Evolutionary conservation across 2,329 filamentous ascomycete genomes (phyloP).

Genomic region (Ambrosiella beaveri): DNA sequence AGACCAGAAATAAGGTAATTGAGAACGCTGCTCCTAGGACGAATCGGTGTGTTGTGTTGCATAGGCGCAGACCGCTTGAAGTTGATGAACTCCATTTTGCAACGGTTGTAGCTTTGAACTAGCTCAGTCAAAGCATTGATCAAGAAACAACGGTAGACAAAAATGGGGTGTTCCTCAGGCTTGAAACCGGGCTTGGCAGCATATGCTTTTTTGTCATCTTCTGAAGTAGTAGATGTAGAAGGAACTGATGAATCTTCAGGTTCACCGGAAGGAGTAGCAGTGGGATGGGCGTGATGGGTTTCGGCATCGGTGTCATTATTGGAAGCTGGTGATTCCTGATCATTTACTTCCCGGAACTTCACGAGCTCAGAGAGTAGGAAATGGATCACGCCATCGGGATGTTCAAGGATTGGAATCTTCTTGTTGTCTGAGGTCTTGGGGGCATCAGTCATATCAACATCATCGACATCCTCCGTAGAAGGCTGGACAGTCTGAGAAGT

Average conservation of each 20-base stretch:
- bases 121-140: slow-evolving; percentile 84
- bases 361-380: slow-evolving; percentile 85
- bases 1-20: slow-evolving; percentile 85
- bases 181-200: slow-evolving; percentile 62
- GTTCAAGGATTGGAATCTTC: slow-evolving; percentile 61
- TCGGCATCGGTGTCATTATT: slow-evolving; percentile 8
- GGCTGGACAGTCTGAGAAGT: slow-evolving; percentile 32
- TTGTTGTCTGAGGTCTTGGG: slow-evolving; percentile 54
- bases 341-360: slow-evolving; percentile 82
- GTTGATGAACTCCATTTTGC: slow-evolving; percentile 98
- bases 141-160: slow-evolving; percentile 89
- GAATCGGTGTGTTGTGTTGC: slow-evolving; percentile 73
- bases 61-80: slow-evolving; percentile 86
- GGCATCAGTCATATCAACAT: slow-evolving; percentile 45
- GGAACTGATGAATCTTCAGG: slow-evolving; percentile 19
- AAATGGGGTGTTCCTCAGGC: slow-evolving; percentile 82
- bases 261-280: slow-evolving; percentile 14
- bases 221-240: neutral
- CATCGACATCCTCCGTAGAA: slow-evolving; percentile 37
- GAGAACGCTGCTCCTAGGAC: slow-evolving; percentile 78
- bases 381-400: slow-evolving; percentile 86
- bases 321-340: slow-evolving; percentile 39
- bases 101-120: slow-evolving; percentile 76
- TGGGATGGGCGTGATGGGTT: neutral
- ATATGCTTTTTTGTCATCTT: slow-evolving; percentile 34